Evolutionary conservation across 2,329 filamentous ascomycete genomes (phyloP).

Genomic region (Trichoderma oligosporum): DNA sequence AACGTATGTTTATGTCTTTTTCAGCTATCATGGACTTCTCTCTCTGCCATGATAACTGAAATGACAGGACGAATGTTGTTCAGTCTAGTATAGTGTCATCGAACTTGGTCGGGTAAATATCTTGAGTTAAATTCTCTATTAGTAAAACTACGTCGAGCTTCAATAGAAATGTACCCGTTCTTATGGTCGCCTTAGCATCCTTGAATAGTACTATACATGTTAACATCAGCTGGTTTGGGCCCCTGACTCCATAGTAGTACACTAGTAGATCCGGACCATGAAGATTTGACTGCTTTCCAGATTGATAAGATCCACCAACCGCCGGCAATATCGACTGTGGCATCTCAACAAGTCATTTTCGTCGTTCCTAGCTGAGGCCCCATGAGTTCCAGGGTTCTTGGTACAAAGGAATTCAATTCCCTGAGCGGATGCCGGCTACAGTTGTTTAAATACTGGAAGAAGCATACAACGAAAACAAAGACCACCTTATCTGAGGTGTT

Average conservation of each 20-base stretch:
- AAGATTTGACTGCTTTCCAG: slow-evolving; percentile 9
- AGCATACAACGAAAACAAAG: too few species aligned
- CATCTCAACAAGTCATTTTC: neutral
- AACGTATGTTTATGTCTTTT: too few species aligned
- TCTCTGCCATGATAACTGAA: too few species aligned
- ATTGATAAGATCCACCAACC: slow-evolving; percentile 19
- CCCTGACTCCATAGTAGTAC: neutral
- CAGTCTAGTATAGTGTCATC: too few species aligned
- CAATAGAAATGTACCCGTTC: too few species aligned
- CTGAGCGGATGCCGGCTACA: neutral
- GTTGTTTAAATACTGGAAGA: neutral
- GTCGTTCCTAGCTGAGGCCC: neutral
- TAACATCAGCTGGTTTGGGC: slow-evolving; percentile 4
- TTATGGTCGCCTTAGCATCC: too few species aligned
- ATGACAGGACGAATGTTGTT: too few species aligned
- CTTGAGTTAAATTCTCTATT: too few species aligned
- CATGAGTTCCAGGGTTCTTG: neutral
- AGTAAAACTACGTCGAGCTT: too few species aligned
- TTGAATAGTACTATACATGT: too few species aligned
- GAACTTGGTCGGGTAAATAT: too few species aligned
- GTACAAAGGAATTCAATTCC: neutral
- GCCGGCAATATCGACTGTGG: neutral
- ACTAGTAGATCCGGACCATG: slow-evolving; percentile 4
- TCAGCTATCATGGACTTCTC: too few species aligned
- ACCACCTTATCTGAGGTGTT: neutral